A percentile compares a stretch with the other conserved stretches of the same genome.
Evolutionary conservation across 495 filamentous ascomycete species (phyloP).

Genomic region (Talaromyces wortmannii): DNA sequence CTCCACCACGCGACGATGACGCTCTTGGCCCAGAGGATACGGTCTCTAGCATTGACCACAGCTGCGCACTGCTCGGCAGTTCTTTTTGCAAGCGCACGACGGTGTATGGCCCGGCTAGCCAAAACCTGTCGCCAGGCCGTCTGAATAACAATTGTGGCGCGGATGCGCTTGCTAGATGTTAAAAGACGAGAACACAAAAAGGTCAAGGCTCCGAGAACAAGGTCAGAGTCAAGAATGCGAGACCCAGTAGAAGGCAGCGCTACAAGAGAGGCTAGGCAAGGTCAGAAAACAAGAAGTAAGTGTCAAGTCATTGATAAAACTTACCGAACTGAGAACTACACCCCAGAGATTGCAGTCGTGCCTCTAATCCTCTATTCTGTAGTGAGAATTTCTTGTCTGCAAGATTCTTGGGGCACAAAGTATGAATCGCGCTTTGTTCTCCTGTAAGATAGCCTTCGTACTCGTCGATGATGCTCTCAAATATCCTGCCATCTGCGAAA

Average conservation of each 20-base stretch:
- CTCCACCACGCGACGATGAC: constrained; percentile 44
- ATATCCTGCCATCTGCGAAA: constrained; percentile 51
- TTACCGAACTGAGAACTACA: constrained; percentile 42
- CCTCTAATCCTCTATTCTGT: constrained; percentile 11
- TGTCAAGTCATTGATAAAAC: constrained; percentile 3
- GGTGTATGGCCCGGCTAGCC: constrained; percentile 16
- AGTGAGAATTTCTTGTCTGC: background rate
- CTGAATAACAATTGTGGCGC: constrained; percentile 40
- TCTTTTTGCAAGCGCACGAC: constrained; percentile 32
- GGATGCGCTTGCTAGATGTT: constrained; percentile 33
- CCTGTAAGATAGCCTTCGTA: constrained; percentile 38
- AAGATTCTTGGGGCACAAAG: background rate
- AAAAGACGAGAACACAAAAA: constrained; percentile 60
- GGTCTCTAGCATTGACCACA: constrained; percentile 31
- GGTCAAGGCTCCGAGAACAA: constrained; percentile 47
- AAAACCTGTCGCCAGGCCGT: constrained; percentile 30
- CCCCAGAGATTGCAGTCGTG: constrained; percentile 24
- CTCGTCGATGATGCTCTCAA: constrained; percentile 52
- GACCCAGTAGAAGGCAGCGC: constrained; percentile 21
- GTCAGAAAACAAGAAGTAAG: constrained; percentile 4
- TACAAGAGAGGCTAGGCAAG: constrained; percentile 20
- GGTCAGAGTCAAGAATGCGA: constrained; percentile 38
- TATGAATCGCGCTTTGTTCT: background rate
- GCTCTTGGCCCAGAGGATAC: constrained; percentile 42
- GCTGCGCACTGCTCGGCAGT: constrained; percentile 39